phyloP scores from a whole-genome alignment of 2,329 filamentous ascomycete genomes.

The Fusarium multiceps region DNA sequence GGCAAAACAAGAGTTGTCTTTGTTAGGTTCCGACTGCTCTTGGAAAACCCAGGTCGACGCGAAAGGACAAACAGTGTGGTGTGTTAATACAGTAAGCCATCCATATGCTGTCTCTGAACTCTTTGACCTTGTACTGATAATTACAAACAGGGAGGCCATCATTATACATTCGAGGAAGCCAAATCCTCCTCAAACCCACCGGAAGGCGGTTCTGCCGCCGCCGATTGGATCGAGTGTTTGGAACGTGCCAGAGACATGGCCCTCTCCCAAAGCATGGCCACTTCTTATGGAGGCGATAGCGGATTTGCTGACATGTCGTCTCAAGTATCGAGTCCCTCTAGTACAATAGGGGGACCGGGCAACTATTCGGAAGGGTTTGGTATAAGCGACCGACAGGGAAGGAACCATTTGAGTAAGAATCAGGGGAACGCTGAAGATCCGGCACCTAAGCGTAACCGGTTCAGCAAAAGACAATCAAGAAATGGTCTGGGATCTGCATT shows the following conservation, averaged over 20 bases:
- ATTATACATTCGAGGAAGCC: constrained; percentile 93
- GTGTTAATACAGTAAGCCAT: constrained; percentile 88
- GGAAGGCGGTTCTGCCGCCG: constrained; percentile 75
- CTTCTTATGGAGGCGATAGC: constrained; percentile 74
- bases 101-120: background rate
- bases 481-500: constrained; percentile 93
- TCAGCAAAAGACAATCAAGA: constrained; percentile 93
- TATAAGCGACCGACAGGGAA: constrained; percentile 63
- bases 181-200: constrained; percentile 69
- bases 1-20: constrained; percentile 89
- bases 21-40: constrained; percentile 77
- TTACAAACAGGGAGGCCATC: constrained; percentile 78
- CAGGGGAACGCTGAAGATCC: constrained; percentile 67
- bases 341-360: constrained; percentile 72
- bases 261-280: constrained; percentile 74
- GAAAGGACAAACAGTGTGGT: constrained; percentile 91
- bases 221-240: constrained; percentile 93
- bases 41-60: constrained; percentile 85
- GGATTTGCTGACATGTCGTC: constrained; percentile 76
- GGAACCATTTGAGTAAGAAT: constrained; percentile 69
- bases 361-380: constrained; percentile 64
- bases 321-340: constrained; percentile 79
- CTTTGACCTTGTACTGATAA: background rate
- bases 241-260: constrained; percentile 89
- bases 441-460: constrained; percentile 70